phyloP scores from a whole-genome alignment of 306 rosid species.

The Cucurbita argyrosperma region DNA sequence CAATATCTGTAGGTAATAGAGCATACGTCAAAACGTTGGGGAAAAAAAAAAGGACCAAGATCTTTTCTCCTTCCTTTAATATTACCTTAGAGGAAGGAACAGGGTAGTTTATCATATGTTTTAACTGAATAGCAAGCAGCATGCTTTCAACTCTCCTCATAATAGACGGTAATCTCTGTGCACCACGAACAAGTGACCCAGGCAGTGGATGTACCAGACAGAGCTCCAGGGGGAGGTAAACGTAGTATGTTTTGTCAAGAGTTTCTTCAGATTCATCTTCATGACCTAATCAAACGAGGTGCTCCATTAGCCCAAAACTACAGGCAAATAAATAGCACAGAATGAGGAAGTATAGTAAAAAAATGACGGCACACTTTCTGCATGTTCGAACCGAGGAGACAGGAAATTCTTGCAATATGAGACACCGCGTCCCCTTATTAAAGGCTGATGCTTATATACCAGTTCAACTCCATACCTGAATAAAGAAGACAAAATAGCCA shows the following conservation, averaged over 20 bases:
- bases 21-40: neutral
- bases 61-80: neutral
- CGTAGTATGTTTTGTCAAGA: conserved; percentile 87
- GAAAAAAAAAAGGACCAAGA: neutral
- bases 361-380: conserved; percentile 47
- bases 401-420: conserved; percentile 96
- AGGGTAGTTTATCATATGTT: conserved; percentile 48
- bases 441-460: conserved; percentile 75
- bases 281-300: conserved; percentile 25
- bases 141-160: conserved; percentile 99
- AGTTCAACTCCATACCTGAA: conserved; percentile 88
- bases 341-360: conserved; percentile 1
- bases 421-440: conserved; percentile 93
- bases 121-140: conserved; percentile 86
- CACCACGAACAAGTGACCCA: conserved; percentile 94
- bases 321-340: neutral
- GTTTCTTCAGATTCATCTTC: conserved; percentile 71
- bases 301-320: conserved; percentile 9
- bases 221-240: conserved; percentile 89
- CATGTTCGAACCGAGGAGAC: conserved; percentile 85
- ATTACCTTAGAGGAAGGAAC: conserved; percentile 67
- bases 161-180: conserved; percentile 92
- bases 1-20: conserved; percentile 49
- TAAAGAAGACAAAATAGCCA: conserved; percentile 39
- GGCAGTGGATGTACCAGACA: conserved; percentile 87